Base-by-base conservation (phyloP, 257 asterid genomes). In the Solanum sitiens region DNA sequence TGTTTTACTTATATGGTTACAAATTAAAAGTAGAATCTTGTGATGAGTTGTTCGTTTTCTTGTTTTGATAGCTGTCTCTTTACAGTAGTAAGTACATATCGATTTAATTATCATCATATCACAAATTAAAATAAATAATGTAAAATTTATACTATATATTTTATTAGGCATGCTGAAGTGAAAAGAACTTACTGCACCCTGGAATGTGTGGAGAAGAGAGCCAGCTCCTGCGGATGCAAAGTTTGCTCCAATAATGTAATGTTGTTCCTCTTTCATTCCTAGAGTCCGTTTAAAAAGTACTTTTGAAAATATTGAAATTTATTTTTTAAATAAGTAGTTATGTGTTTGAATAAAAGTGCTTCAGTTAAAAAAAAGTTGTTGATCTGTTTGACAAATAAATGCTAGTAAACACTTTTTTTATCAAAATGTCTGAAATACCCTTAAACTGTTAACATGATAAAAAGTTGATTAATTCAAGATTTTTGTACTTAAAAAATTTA, bases 191-290 rank as follows among this genome's bases (percentile, higher is more conserved):
- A 93, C 97, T 92, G 85, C 50, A 63, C 98, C 98, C 39, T 83
- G 83, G 86, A 91, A 93, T 45, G 98, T 95, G 59, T 89, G 90
- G 16, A 89, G 86, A 77, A 95, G 82, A 86, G 91, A 96, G 76
- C 98, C 97, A 20, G 95, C 97, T 45, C 97, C 97, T 37, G 92
- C 94, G 6, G 98, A 95, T 20, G 98, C 98, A 90, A 95, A 95
- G 87, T 92, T 95, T 44, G 83, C 91, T 53, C 98, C 97, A 84
- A 85, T 45, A 83, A 77, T 45, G 86, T 61, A 85, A 12, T 15
- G 18, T 4, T 75, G 18, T 4, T 75, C 73, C 5, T 89, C 50
- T 4, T 89, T n/a, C n/a, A n/a, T n/a, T n/a, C n/a, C n/a, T n/a
- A n/a, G n/a, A n/a, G n/a, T n/a, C n/a, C n/a, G n/a, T n/a, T n/a